Base-by-base conservation (phyloP, 1,139 yeast species). In the Waltiozyma solani region DNA sequence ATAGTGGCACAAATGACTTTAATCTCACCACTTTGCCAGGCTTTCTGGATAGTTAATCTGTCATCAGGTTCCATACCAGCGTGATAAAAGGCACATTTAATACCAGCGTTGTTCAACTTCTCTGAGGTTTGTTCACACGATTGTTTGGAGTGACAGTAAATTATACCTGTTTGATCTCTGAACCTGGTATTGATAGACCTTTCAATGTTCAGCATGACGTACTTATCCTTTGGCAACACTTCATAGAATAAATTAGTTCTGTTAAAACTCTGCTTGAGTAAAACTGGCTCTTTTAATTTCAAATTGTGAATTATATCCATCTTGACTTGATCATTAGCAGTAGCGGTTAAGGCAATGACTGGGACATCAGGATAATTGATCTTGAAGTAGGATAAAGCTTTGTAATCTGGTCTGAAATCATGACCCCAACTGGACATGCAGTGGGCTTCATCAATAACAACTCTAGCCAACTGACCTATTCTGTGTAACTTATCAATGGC, bases 371-470 rank as follows among this genome's bases (percentile, higher is more conserved):
- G 94, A 54, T 73, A 91, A 42, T 75, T 71, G 27, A 64, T 60
- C 52, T 87, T 85, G 58, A 93, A 82, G 46, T 71, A 70, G 31
- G 79, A 78, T 58, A 93, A 67, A 24, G 79, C 82, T 52, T 87
- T 85, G 61, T 93, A 93, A 58, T 91, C 97, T 0, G 97, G 97
- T 42, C 99, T 69, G 58, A 93, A 93, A 60, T 93, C 98, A 59
- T 93, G 98, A 15, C 99, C 99, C 99, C 99, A 93, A 11, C 95
- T 83, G 43, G 96, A 85, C 41, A 93, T 94, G 69, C 99, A 93
- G 62, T 93, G 99, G 0, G 98, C 98, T 56, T 93, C 99, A 62
- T 93, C 99, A 36, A 93, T 87, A 11, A 93, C 96, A 26, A 93
- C 73, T 39, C 97, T 67, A 0, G 96, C 95, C 32, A 93, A 62